phyloP scores from a whole-genome alignment of 371 early-diverging fungal genomes.

The Blakeslea trispora region DNA sequence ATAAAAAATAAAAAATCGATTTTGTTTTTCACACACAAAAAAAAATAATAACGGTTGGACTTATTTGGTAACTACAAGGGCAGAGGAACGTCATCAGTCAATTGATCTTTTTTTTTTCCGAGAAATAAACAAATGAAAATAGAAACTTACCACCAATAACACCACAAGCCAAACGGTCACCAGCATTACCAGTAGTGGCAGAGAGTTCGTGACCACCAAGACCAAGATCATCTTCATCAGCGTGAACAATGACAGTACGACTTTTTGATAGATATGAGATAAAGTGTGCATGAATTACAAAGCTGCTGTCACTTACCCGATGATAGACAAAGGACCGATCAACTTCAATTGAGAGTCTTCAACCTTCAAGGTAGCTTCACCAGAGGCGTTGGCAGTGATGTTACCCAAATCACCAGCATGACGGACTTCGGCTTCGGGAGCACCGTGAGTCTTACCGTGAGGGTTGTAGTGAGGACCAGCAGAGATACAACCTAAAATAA shows the following conservation, averaged over 20 bases:
- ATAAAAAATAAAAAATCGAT: not conserved
- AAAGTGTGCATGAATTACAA: not conserved
- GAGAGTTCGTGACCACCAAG: constrained; percentile 78
- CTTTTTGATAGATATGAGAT: constrained; percentile 27
- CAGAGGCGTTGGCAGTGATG: constrained; percentile 60
- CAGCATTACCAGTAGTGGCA: constrained; percentile 79
- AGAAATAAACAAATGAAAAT: too few relatives aligned
- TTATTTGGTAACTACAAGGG: constrained; percentile 23
- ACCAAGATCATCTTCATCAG: constrained; percentile 62
- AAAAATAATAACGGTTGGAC: not conserved
- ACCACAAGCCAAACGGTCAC: constrained; percentile 88
- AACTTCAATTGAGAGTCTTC: constrained; percentile 73
- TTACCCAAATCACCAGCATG: constrained; percentile 94
- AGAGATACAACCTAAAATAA: constrained; percentile 65
- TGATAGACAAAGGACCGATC: constrained; percentile 76
- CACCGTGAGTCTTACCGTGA: constrained; percentile 77
- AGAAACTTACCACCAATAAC: constrained; percentile 76
- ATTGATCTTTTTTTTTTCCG: not conserved
- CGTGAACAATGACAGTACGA: constrained; percentile 81
- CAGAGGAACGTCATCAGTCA: constrained; percentile 21
- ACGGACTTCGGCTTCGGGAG: constrained; percentile 68
- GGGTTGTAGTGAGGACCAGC: constrained; percentile 92
- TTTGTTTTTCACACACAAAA: constrained; percentile 1
- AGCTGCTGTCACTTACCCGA: constrained; percentile 55
- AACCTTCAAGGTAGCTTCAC: constrained; percentile 61